Evolutionary conservation across 2,329 filamentous ascomycete species (phyloP), one percentile per base, ranked within the genome.

Genomic region (Dactylonectria estremocensis): DNA sequence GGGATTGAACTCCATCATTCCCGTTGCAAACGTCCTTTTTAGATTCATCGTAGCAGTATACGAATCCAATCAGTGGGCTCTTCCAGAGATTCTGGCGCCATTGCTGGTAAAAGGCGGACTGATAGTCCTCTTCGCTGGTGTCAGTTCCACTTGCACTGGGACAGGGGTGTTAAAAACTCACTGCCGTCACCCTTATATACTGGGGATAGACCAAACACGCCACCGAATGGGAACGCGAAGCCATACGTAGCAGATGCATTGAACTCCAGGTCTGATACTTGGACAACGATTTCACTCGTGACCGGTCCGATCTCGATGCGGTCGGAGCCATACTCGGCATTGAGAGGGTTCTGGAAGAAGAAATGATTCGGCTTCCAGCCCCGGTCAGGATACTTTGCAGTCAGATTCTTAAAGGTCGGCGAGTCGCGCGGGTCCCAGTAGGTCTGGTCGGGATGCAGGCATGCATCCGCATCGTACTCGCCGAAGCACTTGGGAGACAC

Each of bases 31-130:
- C 40, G 7, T 43, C 20, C 56, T 65, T 65, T 33, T 65, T 60
- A 11, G 62, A 60, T 2, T 60, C 49, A 2, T 65, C 62, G 20
- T 65, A 65, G 24, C 62, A 65, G 56, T 65, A 65, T 11, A 65
- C 49, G 24, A 65, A 65, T 5, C 62, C 62, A 8, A 45, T 50
- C 55, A 55, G 33, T 11, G 62, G 43, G 48, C 62, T 65, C 49
- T 60, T 60, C 62, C 62, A 65, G 40, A 60, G 62, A 8, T 40
- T 16, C 9, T 65, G 33, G 28, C n/a, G 43, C 62, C 56, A 65
- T 24, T 65, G 62, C 40, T 65, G 62, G n/a, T 65, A 65, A 40
- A 65, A 65, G 6, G 62, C 56, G 1, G 62, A 65, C 56, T 65
- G 62, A 20, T 60, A 65, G 22, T 65, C 62, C 56, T 55, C 62